Evolutionary conservation across 139 green algal genomes (phyloP), one percentile per base, ranked within the genome.

Genomic region (Raphidocelis subcapitata): DNA sequence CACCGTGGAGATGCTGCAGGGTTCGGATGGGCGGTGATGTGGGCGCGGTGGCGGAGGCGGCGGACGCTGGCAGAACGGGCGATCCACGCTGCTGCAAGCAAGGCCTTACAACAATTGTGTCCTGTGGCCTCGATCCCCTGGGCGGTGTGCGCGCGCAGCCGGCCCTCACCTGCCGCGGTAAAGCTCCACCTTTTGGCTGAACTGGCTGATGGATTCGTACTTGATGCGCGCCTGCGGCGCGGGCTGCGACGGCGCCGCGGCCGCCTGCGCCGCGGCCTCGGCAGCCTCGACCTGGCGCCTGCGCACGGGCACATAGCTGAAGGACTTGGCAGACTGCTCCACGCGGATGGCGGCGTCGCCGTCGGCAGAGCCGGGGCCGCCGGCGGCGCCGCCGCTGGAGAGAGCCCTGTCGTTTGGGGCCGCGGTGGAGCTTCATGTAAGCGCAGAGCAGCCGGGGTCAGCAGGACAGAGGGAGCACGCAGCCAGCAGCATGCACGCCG

Each of bases 1-100:
- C 5, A 96, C 86, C 3, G 83, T 91, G 26, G 87, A 92, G 3
- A 92, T 80, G 63, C 87, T 93, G 88, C 76, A 73, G 0, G 29
- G 8, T 21, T 15, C 51, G 26, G 29, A 37, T 16, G 44, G 37
- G 1, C 24, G 26, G 20, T 56, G 31, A 31, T 5, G 31, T 26
- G 59, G 29, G 29, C 35, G 57, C 3, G 57, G 2, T 23, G 59
- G 4, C 4, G 4, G 10, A 10, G 28, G 10, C 16, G 33, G 3
- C 3, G 18, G 66, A 41, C n/a, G n/a, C n/a, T n/a, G n/a, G n/a
- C n/a, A n/a, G n/a, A n/a, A n/a, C n/a, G n/a, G n/a, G n/a, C n/a
- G n/a, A n/a, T n/a, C n/a, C n/a, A n/a, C n/a, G n/a, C n/a, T n/a
- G n/a, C n/a, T n/a, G n/a, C n/a, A n/a, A n/a, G n/a, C n/a, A n/a